These are phyloP conservation scores for Rhododendron ferrugineum DNA, from an alignment of 148 eudicot species.

Conservation along the genomic window DNA sequence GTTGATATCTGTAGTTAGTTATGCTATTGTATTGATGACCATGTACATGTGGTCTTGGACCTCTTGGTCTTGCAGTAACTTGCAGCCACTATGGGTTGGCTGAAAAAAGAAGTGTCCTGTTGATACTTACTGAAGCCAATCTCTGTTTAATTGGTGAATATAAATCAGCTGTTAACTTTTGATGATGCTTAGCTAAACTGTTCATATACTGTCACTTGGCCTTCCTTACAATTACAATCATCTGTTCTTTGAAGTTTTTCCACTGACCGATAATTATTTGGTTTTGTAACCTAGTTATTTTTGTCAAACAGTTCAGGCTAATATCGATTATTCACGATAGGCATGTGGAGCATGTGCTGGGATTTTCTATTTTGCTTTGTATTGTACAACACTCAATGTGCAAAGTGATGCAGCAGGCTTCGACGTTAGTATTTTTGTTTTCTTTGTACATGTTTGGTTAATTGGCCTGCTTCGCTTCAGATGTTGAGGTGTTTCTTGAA, in stretches of 20 bases:
- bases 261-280: neutral
- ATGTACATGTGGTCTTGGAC: neutral
- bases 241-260: neutral
- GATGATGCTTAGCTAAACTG: neutral
- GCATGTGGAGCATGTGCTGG: neutral
- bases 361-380: neutral
- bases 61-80: neutral
- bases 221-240: neutral
- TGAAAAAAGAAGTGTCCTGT: neutral
- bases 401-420: slow-evolving; percentile 7
- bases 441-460: slow-evolving; percentile 66
- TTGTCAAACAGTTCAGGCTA: neutral
- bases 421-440: neutral
- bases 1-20: neutral
- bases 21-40: neutral
- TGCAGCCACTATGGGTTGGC: neutral
- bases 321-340: neutral
- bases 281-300: neutral
- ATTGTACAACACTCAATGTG: no score
- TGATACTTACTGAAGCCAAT: neutral
- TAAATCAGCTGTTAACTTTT: neutral
- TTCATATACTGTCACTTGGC: neutral
- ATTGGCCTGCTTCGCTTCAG: slow-evolving; percentile 81
- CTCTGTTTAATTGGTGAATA: neutral
- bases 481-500: slow-evolving; percentile 66